These are phyloP conservation scores for Komagataella ulmi DNA, from an alignment of 805 yeast genomes.

Conservation along the genomic window DNA sequence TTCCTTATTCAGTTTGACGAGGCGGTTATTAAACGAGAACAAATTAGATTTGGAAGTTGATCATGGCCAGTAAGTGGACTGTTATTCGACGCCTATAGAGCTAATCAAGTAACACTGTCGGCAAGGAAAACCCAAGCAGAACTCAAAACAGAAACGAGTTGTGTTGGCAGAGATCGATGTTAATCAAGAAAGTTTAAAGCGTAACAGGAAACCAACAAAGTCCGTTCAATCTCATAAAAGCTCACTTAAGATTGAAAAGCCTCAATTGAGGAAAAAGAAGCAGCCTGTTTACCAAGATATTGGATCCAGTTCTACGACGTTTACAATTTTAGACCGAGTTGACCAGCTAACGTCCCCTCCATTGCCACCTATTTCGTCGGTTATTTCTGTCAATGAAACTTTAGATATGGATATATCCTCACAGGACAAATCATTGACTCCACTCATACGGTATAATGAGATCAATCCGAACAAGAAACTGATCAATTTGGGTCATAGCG, in stretches of 20 bases:
- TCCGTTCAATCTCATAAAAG: neutral
- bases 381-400: neutral
- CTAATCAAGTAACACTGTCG: neutral
- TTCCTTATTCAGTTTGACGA: slow-evolving; percentile 61
- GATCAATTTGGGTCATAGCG: neutral
- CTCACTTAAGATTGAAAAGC: neutral
- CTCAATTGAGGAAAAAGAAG: neutral
- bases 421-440: neutral
- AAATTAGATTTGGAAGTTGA: slow-evolving; percentile 21
- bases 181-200: neutral
- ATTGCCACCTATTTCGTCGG: neutral
- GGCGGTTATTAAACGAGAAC: slow-evolving; percentile 40
- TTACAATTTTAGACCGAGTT: neutral
- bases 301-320: neutral
- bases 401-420: neutral
- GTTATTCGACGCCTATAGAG: neutral
- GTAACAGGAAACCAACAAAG: neutral
- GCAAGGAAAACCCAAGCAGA: neutral
- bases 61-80: neutral
- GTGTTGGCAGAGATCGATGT: neutral
- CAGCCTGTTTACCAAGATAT: neutral
- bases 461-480: neutral
- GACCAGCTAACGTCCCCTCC: neutral
- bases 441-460: neutral
- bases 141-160: neutral